phyloP scores from a whole-genome alignment of 1,284 basidiomycete genomes.

The Rhodotorula sp. region DNA sequence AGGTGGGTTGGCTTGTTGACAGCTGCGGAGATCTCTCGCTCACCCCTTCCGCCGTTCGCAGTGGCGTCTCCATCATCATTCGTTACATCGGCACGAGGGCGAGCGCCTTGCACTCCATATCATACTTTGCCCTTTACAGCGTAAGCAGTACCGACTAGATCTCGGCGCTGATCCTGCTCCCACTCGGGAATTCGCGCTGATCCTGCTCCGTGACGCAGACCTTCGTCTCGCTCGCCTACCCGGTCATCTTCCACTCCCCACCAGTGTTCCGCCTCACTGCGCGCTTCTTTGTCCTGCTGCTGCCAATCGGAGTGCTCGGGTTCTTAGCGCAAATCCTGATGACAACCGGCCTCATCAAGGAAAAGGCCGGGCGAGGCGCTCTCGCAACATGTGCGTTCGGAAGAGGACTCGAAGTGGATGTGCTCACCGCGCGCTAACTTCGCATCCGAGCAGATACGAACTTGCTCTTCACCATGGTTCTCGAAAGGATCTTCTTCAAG shows the following conservation, averaged over 20 bases:
- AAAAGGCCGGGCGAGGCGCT: constrained; percentile 34
- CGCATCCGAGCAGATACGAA: constrained; percentile 22
- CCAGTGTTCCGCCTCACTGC: constrained; percentile 36
- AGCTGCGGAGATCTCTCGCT: no score
- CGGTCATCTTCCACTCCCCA: constrained; percentile 35
- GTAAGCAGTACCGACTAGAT: not conserved
- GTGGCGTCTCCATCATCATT: constrained; percentile 48
- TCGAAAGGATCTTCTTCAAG: constrained; percentile 41
- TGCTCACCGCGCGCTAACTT: not conserved
- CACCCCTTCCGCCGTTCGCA: no score
- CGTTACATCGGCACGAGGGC: constrained; percentile 48
- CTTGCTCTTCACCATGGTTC: constrained; percentile 38
- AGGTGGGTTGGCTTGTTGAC: not conserved
- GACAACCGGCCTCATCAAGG: constrained; percentile 35
- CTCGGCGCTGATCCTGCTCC: not conserved
- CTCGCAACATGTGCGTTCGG: constrained; percentile 33
- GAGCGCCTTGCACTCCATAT: constrained; percentile 41
- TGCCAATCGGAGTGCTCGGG: constrained; percentile 41
- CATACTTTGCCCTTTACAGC: constrained; percentile 41
- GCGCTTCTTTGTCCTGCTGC: constrained; percentile 37
- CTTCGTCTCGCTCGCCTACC: constrained; percentile 33
- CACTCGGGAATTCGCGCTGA: not conserved
- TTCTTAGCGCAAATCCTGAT: constrained; percentile 41
- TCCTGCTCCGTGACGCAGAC: constrained; percentile 2
- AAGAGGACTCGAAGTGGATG: not conserved